Base-by-base conservation (phyloP, 129 eudicot genomes). In the Tagetes erecta region DNA sequence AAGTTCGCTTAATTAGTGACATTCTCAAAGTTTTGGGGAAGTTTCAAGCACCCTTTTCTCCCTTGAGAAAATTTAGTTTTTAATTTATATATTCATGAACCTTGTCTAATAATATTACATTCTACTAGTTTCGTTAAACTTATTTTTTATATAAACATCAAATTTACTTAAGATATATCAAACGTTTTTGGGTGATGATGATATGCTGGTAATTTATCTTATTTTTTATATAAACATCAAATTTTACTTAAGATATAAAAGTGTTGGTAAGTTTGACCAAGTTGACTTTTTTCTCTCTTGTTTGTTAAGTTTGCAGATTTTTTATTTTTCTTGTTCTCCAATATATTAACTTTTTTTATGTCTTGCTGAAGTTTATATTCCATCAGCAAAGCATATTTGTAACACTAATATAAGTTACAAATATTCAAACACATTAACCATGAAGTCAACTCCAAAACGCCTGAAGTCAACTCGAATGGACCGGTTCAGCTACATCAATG, bases 401-500 rank as follows among this genome's bases (percentile, higher is more conserved):
- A 45, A 62, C 71, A 70, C 30, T 55, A 12, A 45, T 60, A 46
- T 33, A 56, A 76, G 59, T 35, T 52, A 41, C 11, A 35, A 44
- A 46, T 40, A 12, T 45, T 39, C 55, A 44, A 81, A 58, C 41
- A 58, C 42, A 64, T 70, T 58, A 71, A 76, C 44, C 58, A 84
- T 82, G 83, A 64, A 76, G 62, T 75, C 68, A 57, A 41, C 42
- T 38, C 51, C 12, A 7, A 72, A 49, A 67, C 67, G 20, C 50
- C 66, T 70, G 59, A 74, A 74, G 56, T 49, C 87, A 57, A 41
- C 50, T 33, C 57, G 6, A 33, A 12, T 46, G 64, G 77, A 81
- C 62, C 46, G 92, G 84, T 40, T 87, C 12, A 64, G 82, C 38
- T 81, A 63, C 76, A 67, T 89, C 73, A 72, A 52, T 27, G 76